Conservation (phyloP, 257 asterid genomes). For the Solanum corneliomulleri region DNA sequence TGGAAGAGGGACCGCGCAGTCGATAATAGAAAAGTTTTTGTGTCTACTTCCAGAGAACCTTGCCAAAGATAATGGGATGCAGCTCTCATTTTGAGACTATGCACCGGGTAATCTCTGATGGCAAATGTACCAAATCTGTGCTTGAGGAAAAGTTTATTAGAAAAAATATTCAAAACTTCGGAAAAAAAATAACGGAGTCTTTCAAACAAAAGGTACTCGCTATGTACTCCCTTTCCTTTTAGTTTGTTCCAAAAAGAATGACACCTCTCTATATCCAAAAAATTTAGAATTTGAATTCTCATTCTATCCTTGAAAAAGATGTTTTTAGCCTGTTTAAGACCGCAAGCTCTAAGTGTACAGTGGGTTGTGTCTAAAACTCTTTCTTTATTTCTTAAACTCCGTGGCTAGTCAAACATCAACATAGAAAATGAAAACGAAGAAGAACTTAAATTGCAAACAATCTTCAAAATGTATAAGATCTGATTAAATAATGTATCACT, state of each 20-base stretch:
- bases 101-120: conserved; percentile 47
- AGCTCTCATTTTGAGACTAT: conserved; percentile 55
- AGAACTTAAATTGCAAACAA: not conserved
- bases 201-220: not conserved
- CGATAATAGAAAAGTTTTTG: conserved; percentile 38
- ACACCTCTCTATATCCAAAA: not conserved
- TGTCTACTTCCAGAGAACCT: conserved; percentile 28
- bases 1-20: conserved; percentile 68
- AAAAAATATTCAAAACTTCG: not conserved
- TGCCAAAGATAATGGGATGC: conserved; percentile 68
- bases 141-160: not conserved
- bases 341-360: not conserved
- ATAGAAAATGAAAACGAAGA: not conserved
- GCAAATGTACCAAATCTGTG: conserved; percentile 34
- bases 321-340: not conserved
- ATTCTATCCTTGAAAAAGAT: not conserved
- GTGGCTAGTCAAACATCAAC: not conserved
- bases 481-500: not conserved
- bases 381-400: not conserved
- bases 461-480: not conserved
- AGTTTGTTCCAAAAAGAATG: not conserved
- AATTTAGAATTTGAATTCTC: not conserved
- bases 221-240: not conserved
- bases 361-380: not conserved
- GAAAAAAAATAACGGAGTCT: not conserved